These are phyloP conservation scores for Clonostachys solani DNA, from an alignment of 2,329 filamentous ascomycete genomes.

Conservation along the genomic window DNA sequence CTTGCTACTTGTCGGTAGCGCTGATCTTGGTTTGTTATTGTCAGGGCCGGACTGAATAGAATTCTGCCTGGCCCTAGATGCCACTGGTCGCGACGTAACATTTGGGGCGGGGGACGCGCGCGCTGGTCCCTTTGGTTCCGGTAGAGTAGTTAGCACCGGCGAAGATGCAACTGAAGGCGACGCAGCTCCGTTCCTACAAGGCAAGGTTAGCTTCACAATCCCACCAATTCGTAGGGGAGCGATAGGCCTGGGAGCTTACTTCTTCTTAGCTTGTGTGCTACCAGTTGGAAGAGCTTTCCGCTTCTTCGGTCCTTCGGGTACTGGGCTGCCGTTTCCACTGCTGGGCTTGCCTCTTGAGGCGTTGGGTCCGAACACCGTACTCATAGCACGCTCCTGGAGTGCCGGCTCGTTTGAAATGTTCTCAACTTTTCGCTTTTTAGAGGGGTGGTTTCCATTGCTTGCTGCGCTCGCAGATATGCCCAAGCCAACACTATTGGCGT, in stretches of 20 bases:
- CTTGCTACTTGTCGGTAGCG: constrained; percentile 58
- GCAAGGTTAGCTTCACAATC: constrained; percentile 7
- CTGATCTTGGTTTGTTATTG: constrained; percentile 46
- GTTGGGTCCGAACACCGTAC: constrained; percentile 45
- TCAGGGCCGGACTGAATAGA: constrained; percentile 60
- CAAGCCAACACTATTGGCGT: constrained; percentile 52
- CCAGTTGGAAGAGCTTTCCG: constrained; percentile 60
- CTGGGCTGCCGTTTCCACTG: constrained; percentile 67
- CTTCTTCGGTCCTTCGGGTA: constrained; percentile 67
- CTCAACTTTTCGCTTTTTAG: constrained; percentile 80
- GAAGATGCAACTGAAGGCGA: constrained; percentile 74
- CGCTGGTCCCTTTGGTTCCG: constrained; percentile 50
- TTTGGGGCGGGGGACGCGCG: constrained; percentile 58
- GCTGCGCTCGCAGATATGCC: constrained; percentile 57
- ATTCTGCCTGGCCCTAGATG: constrained; percentile 72
- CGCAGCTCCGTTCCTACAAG: constrained; percentile 38
- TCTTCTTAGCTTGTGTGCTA: constrained; percentile 75
- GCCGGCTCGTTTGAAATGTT: constrained; percentile 49
- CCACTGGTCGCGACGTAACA: constrained; percentile 54
- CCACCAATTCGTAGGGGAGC: not conserved
- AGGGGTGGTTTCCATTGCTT: constrained; percentile 49
- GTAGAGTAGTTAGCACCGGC: constrained; percentile 65
- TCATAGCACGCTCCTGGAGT: constrained; percentile 66
- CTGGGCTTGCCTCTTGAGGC: constrained; percentile 52
- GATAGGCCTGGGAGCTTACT: constrained; percentile 41